A percentile compares a stretch with the other conserved stretches of the same genome.
Evolutionary conservation across 2,329 filamentous ascomycete genomes (phyloP).

Genomic region (Alternaria gaisen): DNA sequence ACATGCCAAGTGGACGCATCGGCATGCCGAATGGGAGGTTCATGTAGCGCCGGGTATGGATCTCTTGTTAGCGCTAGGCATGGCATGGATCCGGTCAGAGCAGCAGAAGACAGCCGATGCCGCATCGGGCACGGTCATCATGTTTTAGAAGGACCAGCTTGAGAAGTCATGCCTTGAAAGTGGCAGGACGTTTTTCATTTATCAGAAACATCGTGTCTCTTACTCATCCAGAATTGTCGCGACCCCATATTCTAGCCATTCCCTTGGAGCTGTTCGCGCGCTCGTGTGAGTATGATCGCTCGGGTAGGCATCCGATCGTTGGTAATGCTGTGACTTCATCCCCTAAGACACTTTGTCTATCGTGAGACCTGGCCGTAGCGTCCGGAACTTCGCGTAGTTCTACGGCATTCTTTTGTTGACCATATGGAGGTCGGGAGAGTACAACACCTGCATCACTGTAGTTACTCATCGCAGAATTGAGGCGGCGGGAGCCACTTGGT

Average conservation of each 20-base stretch:
- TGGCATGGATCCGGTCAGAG: slow-evolving; percentile 24
- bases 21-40: slow-evolving; percentile 17
- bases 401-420: background rate
- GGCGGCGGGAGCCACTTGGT: slow-evolving; percentile 8
- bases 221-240: background rate
- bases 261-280: background rate
- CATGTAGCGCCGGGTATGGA: slow-evolving; percentile 34
- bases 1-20: slow-evolving; percentile 17
- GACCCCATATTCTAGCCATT: slow-evolving; percentile 1
- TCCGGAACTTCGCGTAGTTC: slow-evolving; percentile 8
- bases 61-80: slow-evolving; percentile 28
- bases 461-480: slow-evolving; percentile 21
- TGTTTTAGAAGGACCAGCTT: background rate
- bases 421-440: slow-evolving; percentile 15
- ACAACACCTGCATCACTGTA: slow-evolving; percentile 17
- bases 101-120: slow-evolving; percentile 28
- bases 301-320: slow-evolving; percentile 27
- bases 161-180: too few species aligned
- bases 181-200: background rate
- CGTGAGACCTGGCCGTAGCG: background rate
- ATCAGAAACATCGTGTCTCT: background rate
- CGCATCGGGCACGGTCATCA: slow-evolving; percentile 6
- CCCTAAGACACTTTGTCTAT: background rate
- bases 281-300: slow-evolving; percentile 15
- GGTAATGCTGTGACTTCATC: slow-evolving; percentile 26